Percentiles rank a stretch among this genome's conserved stretches.
phyloP scores from a whole-genome alignment of 2,329 filamentous ascomycete species.

The Colletotrichum gigasporum region DNA sequence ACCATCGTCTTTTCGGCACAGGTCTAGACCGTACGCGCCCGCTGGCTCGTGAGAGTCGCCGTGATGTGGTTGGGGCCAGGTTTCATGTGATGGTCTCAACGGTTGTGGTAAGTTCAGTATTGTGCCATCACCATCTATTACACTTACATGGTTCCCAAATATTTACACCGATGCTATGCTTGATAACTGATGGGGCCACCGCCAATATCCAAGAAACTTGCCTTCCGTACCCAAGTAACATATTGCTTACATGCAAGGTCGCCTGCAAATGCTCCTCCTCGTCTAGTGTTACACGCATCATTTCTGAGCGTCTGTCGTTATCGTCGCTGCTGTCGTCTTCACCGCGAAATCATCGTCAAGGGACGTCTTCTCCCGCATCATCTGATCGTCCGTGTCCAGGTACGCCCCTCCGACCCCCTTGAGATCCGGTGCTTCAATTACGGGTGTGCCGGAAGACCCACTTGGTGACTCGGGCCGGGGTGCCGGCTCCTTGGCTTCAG shows the following conservation, averaged over 20 bases:
- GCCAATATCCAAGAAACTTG: neutral
- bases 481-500: neutral
- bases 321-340: neutral
- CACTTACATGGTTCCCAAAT: slow-evolving; percentile 2
- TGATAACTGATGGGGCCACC: neutral
- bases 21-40: too few species aligned
- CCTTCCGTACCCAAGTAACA: neutral
- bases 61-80: too few species aligned
- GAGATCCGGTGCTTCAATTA: slow-evolving; percentile 29
- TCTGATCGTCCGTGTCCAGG: slow-evolving; percentile 32
- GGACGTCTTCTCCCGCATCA: slow-evolving; percentile 29
- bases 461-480: neutral
- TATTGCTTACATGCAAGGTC: slow-evolving; percentile 9
- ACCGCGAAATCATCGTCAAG: slow-evolving; percentile 22
- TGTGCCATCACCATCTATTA: slow-evolving; percentile 3
- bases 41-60: too few species aligned
- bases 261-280: slow-evolving; percentile 5
- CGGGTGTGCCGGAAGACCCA: slow-evolving; percentile 19
- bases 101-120: neutral
- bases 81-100: too few species aligned
- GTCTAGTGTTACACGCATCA: slow-evolving; percentile 18
- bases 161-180: slow-evolving; percentile 25
- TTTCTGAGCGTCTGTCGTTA: slow-evolving; percentile 18
- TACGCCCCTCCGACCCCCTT: slow-evolving; percentile 39
- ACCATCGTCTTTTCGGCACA: too few species aligned